These are phyloP conservation scores for Kazachstania martiniae DNA, from an alignment of 805 yeast species.

Conservation along the genomic window DNA sequence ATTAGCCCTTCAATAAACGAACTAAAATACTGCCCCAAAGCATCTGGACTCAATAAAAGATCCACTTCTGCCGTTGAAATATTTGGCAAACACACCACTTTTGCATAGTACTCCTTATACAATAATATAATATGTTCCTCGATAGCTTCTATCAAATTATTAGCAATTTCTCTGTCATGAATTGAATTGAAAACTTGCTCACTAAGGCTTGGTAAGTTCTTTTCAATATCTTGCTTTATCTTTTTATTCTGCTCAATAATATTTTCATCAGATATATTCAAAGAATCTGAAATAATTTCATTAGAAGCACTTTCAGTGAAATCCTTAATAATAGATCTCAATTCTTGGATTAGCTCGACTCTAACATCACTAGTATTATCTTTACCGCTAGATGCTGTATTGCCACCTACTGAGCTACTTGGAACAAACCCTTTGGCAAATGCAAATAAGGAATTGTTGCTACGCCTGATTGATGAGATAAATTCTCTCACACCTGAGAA, in stretches of 20 bases:
- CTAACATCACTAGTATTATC: constrained; percentile 74
- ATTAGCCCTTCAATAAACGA: too few relatives aligned
- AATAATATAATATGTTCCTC: constrained; percentile 48
- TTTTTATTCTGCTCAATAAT: constrained; percentile 20
- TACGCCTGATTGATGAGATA: constrained; percentile 30
- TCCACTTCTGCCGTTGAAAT: too few relatives aligned
- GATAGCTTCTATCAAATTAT: constrained; percentile 49
- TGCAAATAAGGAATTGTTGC: constrained; percentile 6
- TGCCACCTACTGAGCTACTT: too few relatives aligned
- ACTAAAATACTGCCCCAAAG: too few relatives aligned
- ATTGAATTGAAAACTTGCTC: constrained; percentile 44
- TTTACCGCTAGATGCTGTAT: too few relatives aligned
- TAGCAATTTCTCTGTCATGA: constrained; percentile 41
- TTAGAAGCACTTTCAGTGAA: constrained; percentile 50
- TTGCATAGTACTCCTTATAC: constrained; percentile 44
- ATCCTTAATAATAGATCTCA: constrained; percentile 58
- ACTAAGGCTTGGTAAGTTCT: constrained; percentile 47
- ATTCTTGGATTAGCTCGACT: constrained; percentile 59
- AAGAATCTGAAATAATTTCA: constrained; percentile 39
- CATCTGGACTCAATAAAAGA: too few relatives aligned
- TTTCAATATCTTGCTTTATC: constrained; percentile 40
- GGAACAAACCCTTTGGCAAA: constrained; percentile 9
- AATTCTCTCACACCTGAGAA: constrained; percentile 63
- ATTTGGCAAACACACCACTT: constrained; percentile 14
- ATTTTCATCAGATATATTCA: constrained; percentile 19